Evolutionary conservation across 441 rosid species (phyloP).

Genomic region (Jatropha multifida): DNA sequence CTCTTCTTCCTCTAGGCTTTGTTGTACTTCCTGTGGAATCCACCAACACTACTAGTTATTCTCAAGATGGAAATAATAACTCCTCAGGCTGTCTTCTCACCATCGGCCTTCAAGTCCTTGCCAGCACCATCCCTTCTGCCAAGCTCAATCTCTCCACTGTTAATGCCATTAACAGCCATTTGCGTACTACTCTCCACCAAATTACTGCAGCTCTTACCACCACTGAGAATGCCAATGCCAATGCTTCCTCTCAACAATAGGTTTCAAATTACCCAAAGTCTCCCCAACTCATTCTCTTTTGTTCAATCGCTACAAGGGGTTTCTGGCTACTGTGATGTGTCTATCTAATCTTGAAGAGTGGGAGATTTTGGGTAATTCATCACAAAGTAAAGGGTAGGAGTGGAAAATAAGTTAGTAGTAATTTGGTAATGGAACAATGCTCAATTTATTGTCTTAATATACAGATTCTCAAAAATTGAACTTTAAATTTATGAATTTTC

Average conservation of each 20-base stretch:
- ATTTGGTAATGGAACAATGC: constrained; percentile 13
- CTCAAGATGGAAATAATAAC: constrained; percentile 13
- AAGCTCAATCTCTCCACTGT: constrained; percentile 77
- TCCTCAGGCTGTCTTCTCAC: constrained; percentile 64
- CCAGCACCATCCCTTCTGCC: constrained; percentile 66
- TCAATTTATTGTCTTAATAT: too few species aligned
- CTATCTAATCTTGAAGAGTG: neutral
- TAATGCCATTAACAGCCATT: constrained; percentile 60
- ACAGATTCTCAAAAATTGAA: too few species aligned
- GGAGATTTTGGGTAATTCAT: constrained; percentile 51
- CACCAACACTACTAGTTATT: neutral
- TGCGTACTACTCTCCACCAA: constrained; percentile 68
- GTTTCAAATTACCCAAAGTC: constrained; percentile 44
- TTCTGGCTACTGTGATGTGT: neutral
- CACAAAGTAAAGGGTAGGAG: constrained; percentile 14
- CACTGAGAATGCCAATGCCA: constrained; percentile 23
- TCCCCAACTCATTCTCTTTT: constrained; percentile 14
- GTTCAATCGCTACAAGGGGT: neutral
- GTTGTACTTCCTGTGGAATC: constrained; percentile 53
- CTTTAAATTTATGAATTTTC: too few species aligned
- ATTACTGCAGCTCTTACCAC: constrained; percentile 50
- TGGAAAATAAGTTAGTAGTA: constrained; percentile 15
- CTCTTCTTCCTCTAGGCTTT: constrained; percentile 81
- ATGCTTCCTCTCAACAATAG: constrained; percentile 34
- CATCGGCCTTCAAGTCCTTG: constrained; percentile 79